These are phyloP conservation scores for Lichina pygmaea DNA, from an alignment of 495 filamentous ascomycete genomes.

Conservation along the genomic window DNA sequence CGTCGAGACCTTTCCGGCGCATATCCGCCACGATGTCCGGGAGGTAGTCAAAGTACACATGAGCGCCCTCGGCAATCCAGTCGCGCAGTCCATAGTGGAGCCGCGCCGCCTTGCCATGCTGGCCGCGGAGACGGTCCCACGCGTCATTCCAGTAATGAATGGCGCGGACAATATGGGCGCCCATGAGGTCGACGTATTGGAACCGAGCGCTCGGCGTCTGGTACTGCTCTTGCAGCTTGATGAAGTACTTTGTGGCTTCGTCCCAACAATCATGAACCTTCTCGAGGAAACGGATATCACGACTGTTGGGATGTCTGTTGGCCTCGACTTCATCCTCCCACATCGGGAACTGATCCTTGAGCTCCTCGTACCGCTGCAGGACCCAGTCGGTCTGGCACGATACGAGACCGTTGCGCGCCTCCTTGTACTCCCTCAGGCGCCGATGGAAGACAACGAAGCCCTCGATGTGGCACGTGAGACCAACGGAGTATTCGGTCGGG, in stretches of 20 bases:
- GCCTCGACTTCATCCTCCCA: background rate
- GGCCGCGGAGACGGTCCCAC: background rate
- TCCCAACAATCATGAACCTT: background rate
- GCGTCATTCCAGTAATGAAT: background rate
- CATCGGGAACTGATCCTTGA: background rate
- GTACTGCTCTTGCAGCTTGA: background rate
- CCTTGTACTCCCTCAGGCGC: background rate
- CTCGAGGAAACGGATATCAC: background rate
- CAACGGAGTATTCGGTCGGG: background rate
- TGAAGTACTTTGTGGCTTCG: background rate
- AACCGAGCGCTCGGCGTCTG: background rate
- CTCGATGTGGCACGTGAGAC: constrained; percentile 2
- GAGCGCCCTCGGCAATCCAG: constrained; percentile 5
- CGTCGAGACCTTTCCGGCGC: background rate
- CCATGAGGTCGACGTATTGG: constrained; percentile 4
- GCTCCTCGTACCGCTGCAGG: background rate
- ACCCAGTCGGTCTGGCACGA: background rate
- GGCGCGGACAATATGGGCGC: constrained; percentile 1
- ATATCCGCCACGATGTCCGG: constrained; percentile 2
- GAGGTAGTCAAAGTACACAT: constrained; percentile 5
- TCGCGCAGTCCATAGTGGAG: constrained; percentile 1
- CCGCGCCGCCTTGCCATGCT: background rate
- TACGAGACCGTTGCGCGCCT: background rate
- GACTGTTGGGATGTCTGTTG: background rate
- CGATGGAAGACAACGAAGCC: constrained; percentile 4